phyloP scores from a whole-genome alignment of 108 stramenopile species.

The Epithemia pelagica region DNA sequence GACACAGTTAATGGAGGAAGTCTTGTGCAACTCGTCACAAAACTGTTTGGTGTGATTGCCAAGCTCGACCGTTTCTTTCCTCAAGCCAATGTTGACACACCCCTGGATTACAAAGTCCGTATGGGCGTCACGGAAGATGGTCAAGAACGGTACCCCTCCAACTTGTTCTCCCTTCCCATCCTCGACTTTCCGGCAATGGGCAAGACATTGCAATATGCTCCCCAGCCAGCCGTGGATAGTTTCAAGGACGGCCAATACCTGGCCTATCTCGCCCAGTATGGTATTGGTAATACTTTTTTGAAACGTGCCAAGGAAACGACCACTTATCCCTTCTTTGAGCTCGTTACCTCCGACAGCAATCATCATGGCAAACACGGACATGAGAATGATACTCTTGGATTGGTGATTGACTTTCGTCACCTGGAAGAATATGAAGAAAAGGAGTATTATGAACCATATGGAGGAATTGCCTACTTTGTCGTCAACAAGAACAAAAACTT shows the following conservation, averaged over 20 bases:
- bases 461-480: background rate
- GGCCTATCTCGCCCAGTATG: background rate
- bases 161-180: background rate
- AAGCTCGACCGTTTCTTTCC: background rate
- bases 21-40: background rate
- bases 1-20: background rate
- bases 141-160: background rate
- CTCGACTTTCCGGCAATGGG: background rate
- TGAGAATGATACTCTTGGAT: too few relatives aligned
- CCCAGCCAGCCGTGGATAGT: background rate
- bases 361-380: too few relatives aligned
- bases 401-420: background rate
- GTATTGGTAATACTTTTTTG: background rate
- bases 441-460: background rate
- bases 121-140: background rate
- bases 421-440: background rate
- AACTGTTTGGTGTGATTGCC: background rate
- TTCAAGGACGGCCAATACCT: background rate
- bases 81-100: background rate
- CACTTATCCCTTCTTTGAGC: background rate
- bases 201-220: background rate
- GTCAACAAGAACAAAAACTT: background rate
- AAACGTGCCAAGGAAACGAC: background rate
- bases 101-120: background rate
- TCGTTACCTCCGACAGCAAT: background rate